Conservation (phyloP, 805 yeast genomes). For the Candida sakaeoensis region DNA sequence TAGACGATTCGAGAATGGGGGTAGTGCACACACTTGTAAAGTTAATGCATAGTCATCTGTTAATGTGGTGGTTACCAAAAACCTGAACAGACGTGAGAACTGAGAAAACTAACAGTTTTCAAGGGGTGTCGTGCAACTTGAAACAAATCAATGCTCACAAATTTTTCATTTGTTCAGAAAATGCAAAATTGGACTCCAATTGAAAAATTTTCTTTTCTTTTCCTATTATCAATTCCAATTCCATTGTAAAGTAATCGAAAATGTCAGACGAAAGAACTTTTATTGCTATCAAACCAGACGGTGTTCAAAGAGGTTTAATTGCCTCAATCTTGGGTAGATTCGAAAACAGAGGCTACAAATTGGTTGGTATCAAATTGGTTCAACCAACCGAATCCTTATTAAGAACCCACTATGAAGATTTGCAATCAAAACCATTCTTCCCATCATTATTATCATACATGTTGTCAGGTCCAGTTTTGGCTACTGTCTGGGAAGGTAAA, state of each 20-base stretch:
- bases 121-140: not conserved
- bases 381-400: conserved; percentile 82
- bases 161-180: conserved; percentile 1
- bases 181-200: not conserved
- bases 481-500: conserved; percentile 99
- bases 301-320: conserved; percentile 98
- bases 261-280: conserved; percentile 83
- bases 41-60: too few species aligned
- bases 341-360: conserved; percentile 96
- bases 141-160: not conserved
- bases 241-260: conserved; percentile 10
- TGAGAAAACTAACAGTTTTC: too few species aligned
- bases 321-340: conserved; percentile 87
- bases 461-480: conserved; percentile 97
- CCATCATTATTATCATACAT: conserved; percentile 94
- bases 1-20: too few species aligned
- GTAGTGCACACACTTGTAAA: too few species aligned
- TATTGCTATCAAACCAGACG: conserved; percentile 97
- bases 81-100: too few species aligned
- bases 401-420: conserved; percentile 93
- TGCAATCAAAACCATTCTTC: conserved; percentile 95
- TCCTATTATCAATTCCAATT: not conserved
- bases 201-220: conserved; percentile 7
- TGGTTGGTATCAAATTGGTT: conserved; percentile 91
- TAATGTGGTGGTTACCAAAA: too few species aligned